These are phyloP conservation scores for Xylariaceae sp. DNA, from an alignment of 2,329 filamentous ascomycete genomes.

Conservation along the genomic window DNA sequence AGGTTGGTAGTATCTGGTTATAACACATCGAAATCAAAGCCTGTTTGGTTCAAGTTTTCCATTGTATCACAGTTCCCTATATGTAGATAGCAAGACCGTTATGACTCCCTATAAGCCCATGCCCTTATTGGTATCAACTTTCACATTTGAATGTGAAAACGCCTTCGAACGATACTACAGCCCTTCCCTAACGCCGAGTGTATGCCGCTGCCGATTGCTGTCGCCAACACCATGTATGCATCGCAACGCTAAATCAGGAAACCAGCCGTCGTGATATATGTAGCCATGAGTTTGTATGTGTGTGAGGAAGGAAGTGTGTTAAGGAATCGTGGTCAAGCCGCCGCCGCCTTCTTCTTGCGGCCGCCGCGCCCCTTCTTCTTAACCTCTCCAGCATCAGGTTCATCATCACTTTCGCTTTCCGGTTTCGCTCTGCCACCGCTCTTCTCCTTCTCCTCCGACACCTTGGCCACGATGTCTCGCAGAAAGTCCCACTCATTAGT, in stretches of 20 bases:
- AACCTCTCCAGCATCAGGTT: slow-evolving; percentile 40
- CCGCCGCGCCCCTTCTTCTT: slow-evolving; percentile 46
- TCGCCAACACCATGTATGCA: slow-evolving; percentile 13
- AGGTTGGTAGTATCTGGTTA: too few species aligned
- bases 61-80: too few species aligned
- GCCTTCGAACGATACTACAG: too few species aligned
- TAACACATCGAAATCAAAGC: too few species aligned
- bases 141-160: too few species aligned
- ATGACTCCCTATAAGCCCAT: too few species aligned
- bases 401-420: slow-evolving; percentile 53
- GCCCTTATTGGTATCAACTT: too few species aligned
- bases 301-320: slow-evolving; percentile 19
- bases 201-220: slow-evolving; percentile 18
- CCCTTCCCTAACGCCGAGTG: slow-evolving; percentile 29
- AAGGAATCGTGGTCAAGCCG: too few species aligned
- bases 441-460: slow-evolving; percentile 52
- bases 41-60: too few species aligned
- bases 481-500: slow-evolving; percentile 95
- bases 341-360: slow-evolving; percentile 50
- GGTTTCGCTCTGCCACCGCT: slow-evolving; percentile 38
- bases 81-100: too few species aligned
- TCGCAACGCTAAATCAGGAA: slow-evolving; percentile 26
- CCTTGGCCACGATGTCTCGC: slow-evolving; percentile 81
- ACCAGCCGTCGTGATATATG: slow-evolving; percentile 25
- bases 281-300: slow-evolving; percentile 17